Conservation (phyloP, 441 rosid genomes). For the Arabidopsis hybrid region DNA sequence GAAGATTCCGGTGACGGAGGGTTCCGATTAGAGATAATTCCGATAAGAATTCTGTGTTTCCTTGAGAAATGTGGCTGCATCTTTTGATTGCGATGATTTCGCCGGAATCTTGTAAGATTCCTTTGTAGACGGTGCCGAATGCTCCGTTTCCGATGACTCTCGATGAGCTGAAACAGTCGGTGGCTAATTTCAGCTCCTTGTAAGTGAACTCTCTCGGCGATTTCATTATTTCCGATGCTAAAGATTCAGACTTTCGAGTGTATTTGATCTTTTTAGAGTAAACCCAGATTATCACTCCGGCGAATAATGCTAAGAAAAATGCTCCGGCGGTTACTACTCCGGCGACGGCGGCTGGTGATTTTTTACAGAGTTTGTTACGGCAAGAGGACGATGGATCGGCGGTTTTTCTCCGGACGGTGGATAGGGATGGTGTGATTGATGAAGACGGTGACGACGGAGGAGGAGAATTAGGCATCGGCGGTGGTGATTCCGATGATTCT, state of each 20-base stretch:
- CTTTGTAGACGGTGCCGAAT: constrained; percentile 91
- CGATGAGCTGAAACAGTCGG: constrained; percentile 64
- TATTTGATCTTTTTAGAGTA: constrained; percentile 65
- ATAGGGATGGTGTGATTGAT: constrained; percentile 51
- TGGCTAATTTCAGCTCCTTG: constrained; percentile 82
- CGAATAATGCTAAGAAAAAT: constrained; percentile 76
- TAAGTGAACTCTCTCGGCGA: constrained; percentile 90
- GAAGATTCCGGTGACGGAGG: constrained; percentile 87
- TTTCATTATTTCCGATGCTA: constrained; percentile 78
- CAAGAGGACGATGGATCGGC: constrained; percentile 59
- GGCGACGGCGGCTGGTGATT: constrained; percentile 91
- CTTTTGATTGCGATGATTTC: constrained; percentile 88
- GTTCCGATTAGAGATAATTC: constrained; percentile 86
- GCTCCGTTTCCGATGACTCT: constrained; percentile 92
- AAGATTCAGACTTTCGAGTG: constrained; percentile 61
- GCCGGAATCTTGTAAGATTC: constrained; percentile 67
- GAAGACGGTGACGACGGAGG: constrained; percentile 54
- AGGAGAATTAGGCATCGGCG: constrained; percentile 58
- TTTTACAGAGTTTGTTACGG: constrained; percentile 82
- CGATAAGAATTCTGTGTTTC: constrained; percentile 80
- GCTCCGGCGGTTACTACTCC: constrained; percentile 95
- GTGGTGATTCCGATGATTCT: constrained; percentile 53
- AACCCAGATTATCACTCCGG: constrained; percentile 75
- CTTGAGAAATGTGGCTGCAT: constrained; percentile 85
- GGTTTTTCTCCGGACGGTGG: constrained; percentile 49